Evolutionary conservation across 1,139 yeast species (phyloP).

Genomic region (Geotrichum australiense): DNA sequence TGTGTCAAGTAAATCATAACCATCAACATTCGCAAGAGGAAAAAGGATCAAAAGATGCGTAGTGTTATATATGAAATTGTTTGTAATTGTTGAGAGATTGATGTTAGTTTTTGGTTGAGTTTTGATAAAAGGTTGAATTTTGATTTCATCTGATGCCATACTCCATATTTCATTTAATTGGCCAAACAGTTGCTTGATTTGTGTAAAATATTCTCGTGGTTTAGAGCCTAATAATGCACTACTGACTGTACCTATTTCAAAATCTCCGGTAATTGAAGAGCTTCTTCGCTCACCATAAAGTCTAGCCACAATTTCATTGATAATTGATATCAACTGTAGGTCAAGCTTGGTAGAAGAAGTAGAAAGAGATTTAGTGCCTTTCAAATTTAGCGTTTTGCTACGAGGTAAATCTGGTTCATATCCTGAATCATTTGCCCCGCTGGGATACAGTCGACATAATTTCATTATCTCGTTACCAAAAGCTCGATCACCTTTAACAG

Average conservation of each 20-base stretch:
- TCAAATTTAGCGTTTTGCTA: not conserved
- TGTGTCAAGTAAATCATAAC: not conserved
- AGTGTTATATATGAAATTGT: not conserved
- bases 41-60: not conserved
- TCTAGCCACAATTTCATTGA: not conserved
- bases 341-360: not conserved
- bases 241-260: too few species aligned
- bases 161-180: not conserved
- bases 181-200: too few species aligned
- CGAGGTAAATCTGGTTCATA: not conserved
- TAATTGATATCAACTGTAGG: not conserved
- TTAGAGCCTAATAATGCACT: too few species aligned
- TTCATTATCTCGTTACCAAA: slow-evolving; percentile 2
- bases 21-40: not conserved
- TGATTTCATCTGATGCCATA: not conserved
- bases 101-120: not conserved
- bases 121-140: not conserved
- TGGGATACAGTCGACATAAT: not conserved
- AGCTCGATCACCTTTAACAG: slow-evolving; percentile 2
- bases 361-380: not conserved
- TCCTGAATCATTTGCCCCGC: not conserved
- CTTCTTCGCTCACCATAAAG: not conserved
- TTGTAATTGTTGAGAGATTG: not conserved
- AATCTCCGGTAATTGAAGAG: too few species aligned
- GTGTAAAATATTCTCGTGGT: too few species aligned